Conservation (phyloP, 441 rosid species). For the Adansonia grandidieri region DNA sequence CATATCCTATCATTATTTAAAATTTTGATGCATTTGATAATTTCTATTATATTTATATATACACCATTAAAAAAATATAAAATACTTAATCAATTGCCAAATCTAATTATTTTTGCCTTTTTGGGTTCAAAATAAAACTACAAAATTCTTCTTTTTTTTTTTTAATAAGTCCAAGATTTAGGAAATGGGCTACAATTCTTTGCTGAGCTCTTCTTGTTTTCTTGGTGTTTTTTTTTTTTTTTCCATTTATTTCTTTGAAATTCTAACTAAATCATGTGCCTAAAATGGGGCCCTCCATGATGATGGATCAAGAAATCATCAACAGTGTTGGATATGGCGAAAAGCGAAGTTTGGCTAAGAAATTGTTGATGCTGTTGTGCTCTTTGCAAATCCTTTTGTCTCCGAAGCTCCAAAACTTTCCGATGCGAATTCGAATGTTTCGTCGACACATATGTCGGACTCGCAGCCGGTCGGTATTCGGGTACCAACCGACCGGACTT, state of each 20-base stretch:
- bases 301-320: constrained; percentile 72
- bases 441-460: constrained; percentile 22
- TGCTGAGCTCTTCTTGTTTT: not conserved
- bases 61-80: too few relatives aligned
- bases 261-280: constrained; percentile 57
- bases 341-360: constrained; percentile 52
- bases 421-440: constrained; percentile 34
- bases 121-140: constrained; percentile 21
- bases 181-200: constrained; percentile 16
- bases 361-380: constrained; percentile 62
- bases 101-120: not conserved
- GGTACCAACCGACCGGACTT: constrained; percentile 30
- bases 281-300: constrained; percentile 55
- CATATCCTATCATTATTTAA: too few relatives aligned
- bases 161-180: constrained; percentile 22
- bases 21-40: too few relatives aligned
- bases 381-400: constrained; percentile 62
- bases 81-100: too few relatives aligned
- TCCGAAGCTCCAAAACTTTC: constrained; percentile 62
- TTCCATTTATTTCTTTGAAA: not conserved
- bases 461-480: constrained; percentile 25
- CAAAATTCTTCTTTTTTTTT: not conserved
- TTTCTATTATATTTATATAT: too few relatives aligned
- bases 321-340: constrained; percentile 58
- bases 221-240: too few relatives aligned